A percentile compares a stretch with the other conserved stretches of the same genome.
Evolutionary conservation across 2,329 filamentous ascomycete genomes (phyloP).

Genomic region (Rosellinia necatrix): DNA sequence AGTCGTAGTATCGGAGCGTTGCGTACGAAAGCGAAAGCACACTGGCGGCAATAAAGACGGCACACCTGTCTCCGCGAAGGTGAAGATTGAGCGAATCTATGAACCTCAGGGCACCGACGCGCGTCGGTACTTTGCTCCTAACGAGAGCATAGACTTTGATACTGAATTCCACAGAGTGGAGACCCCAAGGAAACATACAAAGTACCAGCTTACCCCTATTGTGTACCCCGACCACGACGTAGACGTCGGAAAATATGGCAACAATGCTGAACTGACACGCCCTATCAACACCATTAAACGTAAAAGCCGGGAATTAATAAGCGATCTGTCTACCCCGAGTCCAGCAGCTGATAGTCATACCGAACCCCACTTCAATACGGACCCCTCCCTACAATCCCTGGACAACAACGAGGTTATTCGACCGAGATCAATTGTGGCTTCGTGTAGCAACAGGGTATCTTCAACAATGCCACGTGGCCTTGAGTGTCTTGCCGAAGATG

Average conservation of each 20-base stretch:
- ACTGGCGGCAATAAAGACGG: conserved; percentile 32
- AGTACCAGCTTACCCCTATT: conserved; percentile 19
- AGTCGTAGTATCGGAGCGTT: conserved; percentile 56
- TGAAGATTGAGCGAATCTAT: conserved; percentile 52
- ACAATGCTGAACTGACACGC: background rate
- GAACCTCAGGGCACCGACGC: conserved; percentile 38
- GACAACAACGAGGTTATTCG: conserved; percentile 9
- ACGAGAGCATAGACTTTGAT: conserved; percentile 67
- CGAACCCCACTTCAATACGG: background rate
- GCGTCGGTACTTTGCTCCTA: conserved; percentile 42
- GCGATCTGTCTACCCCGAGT: background rate
- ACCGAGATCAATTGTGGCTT: conserved; percentile 8
- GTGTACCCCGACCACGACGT: background rate
- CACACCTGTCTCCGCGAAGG: conserved; percentile 35
- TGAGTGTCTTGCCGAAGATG: conserved; percentile 35
- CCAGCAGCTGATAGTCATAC: background rate
- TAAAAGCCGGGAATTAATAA: background rate
- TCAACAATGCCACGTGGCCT: conserved; percentile 23
- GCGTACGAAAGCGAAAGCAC: conserved; percentile 53
- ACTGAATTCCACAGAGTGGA: conserved; percentile 49
- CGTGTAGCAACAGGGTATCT: background rate
- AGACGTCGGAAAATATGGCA: background rate
- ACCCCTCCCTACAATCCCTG: background rate
- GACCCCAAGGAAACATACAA: conserved; percentile 48
- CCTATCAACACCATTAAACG: background rate